A percentile compares a stretch with the other conserved stretches of the same genome.
These are phyloP conservation scores for Quercus dentata DNA, from an alignment of 306 rosid genomes.

Conservation along the genomic window DNA sequence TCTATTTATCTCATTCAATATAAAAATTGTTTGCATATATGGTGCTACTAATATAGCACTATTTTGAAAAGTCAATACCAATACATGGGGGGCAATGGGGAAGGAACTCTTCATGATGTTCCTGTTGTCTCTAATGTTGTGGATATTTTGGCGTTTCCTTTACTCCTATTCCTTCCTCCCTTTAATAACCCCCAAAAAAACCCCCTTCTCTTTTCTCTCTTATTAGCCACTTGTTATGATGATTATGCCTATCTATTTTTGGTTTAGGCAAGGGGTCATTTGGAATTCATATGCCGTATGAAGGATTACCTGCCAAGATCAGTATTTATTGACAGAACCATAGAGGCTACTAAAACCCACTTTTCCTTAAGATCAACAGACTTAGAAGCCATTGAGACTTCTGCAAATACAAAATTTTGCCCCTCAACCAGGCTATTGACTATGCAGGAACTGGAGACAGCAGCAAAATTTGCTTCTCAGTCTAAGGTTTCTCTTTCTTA, in stretches of 20 bases:
- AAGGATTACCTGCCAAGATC: conserved; percentile 72
- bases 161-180: neutral
- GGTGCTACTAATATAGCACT: neutral
- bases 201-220: neutral
- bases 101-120: neutral
- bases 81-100: no score
- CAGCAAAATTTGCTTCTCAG: conserved; percentile 17
- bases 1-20: neutral
- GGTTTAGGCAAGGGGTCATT: conserved; percentile 66
- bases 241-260: neutral
- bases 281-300: conserved; percentile 74
- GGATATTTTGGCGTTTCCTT: neutral
- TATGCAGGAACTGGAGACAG: conserved; percentile 55
- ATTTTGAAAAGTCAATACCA: neutral
- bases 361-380: conserved; percentile 37
- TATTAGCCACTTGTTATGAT: neutral
- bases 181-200: no score
- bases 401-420: conserved; percentile 37
- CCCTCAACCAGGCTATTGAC: conserved; percentile 61
- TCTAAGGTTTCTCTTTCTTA: neutral
- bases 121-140: no score
- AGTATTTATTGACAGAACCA: conserved; percentile 54
- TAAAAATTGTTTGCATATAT: neutral
- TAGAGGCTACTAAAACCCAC: conserved; percentile 40
- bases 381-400: conserved; percentile 30